Base-by-base conservation (phyloP, 345 rosid species). In the Limnanthes douglasii region DNA sequence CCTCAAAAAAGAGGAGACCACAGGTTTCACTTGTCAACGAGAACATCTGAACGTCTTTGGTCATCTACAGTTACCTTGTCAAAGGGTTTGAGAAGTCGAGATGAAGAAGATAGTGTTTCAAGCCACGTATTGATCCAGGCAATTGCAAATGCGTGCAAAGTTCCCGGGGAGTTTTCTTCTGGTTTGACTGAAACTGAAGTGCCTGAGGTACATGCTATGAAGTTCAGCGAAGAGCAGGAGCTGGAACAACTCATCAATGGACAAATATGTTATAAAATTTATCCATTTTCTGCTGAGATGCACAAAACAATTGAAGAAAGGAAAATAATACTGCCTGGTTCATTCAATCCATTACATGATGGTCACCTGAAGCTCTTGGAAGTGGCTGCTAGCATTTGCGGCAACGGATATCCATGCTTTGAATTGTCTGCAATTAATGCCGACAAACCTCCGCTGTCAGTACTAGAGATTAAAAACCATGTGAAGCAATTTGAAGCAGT, bases 271-370 rank as follows among this genome's bases (percentile, higher is more conserved):
- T 80, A 55, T 53, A 90, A 77, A 69, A 29, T 77, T 45, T 80
- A 80, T 72, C 60, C 86, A 27, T 74, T 70, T 62, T 63, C 77
- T 50, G 59, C 53, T 44, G 77, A 42, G 48, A 23, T 62, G 19
- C 50, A 41, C 40, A 20, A 18, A 17, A 41, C 33, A 4, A 61
- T 61, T 48, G 62, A 53, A 41, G 71, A 74, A 27, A 74, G 86
- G 55, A 90, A 77, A 65, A 61, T 90, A 41, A 77, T 84, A 53
- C 68, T 77, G 31, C 49, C 98, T 48, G 98, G 98, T 49, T 80
- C 94, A 22, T 90, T 90, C 65, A 77, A 90, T 41, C 98, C 95
- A 11, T 65, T 84, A 53, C 98, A 90, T 31, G 74, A 79, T n/a
- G 95, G 82, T 33, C 95, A 84, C 54, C 64, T 77, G 54, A 61